Conservation (phyloP, 257 asterid species). For the Przewalskia tangutica region DNA sequence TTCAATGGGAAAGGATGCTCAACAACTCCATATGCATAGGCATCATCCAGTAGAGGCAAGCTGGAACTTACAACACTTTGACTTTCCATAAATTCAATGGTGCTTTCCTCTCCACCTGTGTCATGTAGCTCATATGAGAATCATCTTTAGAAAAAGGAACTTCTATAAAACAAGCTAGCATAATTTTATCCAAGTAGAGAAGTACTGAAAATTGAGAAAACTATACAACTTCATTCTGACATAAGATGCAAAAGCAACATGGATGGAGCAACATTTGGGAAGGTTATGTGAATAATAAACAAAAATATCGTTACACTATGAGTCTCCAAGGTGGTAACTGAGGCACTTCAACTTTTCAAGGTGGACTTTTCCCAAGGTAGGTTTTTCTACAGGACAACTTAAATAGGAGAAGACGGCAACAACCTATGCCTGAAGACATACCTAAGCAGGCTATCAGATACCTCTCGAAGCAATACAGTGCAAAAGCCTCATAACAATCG, state of each 20-base stretch:
- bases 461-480: conserved; percentile 96
- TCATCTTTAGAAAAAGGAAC: not conserved
- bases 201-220: not conserved
- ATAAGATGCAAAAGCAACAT: not conserved
- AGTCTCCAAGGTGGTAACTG: not conserved
- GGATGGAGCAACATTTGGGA: not conserved
- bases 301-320: not conserved
- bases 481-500: conserved; percentile 98
- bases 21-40: conserved; percentile 90
- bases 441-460: conserved; percentile 99
- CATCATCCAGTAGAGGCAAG: conserved; percentile 78
- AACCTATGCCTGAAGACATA: conserved; percentile 18
- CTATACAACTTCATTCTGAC: not conserved
- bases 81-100: conserved; percentile 86
- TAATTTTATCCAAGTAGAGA: not conserved
- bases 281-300: not conserved
- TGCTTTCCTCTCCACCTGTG: conserved; percentile 87
- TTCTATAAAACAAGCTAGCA: not conserved
- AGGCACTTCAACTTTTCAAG: not conserved
- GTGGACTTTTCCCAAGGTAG: not conserved
- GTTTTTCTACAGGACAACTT: not conserved
- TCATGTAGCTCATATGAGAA: conserved; percentile 8
- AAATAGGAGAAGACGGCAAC: not conserved
- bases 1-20: conserved; percentile 92
- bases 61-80: conserved; percentile 50